These are phyloP conservation scores for Nakataea oryzae DNA, from an alignment of 2,329 filamentous ascomycete genomes.

Conservation along the genomic window DNA sequence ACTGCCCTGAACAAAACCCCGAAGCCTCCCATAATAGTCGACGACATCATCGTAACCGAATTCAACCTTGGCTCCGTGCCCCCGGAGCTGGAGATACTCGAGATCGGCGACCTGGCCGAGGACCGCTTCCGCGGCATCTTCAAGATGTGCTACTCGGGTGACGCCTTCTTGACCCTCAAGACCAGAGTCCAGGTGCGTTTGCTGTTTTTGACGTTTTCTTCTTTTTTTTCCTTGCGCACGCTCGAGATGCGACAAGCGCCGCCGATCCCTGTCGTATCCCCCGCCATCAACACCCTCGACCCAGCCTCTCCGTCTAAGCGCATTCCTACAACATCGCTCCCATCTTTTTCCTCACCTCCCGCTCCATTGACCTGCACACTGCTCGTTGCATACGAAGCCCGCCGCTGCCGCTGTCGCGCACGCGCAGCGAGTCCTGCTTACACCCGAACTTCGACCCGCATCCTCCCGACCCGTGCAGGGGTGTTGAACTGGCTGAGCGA, in stretches of 20 bases:
- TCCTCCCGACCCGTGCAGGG: neutral
- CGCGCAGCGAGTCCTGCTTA: too few relatives aligned
- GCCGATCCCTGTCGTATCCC: neutral
- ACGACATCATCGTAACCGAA: slow-evolving; percentile 97
- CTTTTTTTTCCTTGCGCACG: slow-evolving; percentile 1
- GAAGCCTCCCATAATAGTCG: slow-evolving; percentile 97
- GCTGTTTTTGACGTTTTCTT: slow-evolving; percentile 10
- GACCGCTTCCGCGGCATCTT: slow-evolving; percentile 97
- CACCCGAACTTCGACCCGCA: too few relatives aligned
- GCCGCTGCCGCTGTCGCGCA: too few relatives aligned
- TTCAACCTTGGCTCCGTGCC: slow-evolving; percentile 92
- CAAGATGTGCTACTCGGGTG: slow-evolving; percentile 96
- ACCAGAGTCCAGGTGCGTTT: slow-evolving; percentile 78
- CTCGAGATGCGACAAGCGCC: neutral
- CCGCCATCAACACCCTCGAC: slow-evolving; percentile 1
- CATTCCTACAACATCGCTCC: neutral
- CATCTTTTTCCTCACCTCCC: neutral
- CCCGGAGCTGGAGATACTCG: slow-evolving; percentile 89
- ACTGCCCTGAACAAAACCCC: slow-evolving; percentile 94
- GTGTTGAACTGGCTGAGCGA: slow-evolving; percentile 1
- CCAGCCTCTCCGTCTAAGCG: neutral
- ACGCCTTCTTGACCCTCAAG: slow-evolving; percentile 89
- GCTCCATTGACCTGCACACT: neutral
- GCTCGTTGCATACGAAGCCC: neutral
- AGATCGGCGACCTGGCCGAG: slow-evolving; percentile 95